phyloP scores from a whole-genome alignment of 345 rosid genomes.

The Melaleuca alternifolia region DNA sequence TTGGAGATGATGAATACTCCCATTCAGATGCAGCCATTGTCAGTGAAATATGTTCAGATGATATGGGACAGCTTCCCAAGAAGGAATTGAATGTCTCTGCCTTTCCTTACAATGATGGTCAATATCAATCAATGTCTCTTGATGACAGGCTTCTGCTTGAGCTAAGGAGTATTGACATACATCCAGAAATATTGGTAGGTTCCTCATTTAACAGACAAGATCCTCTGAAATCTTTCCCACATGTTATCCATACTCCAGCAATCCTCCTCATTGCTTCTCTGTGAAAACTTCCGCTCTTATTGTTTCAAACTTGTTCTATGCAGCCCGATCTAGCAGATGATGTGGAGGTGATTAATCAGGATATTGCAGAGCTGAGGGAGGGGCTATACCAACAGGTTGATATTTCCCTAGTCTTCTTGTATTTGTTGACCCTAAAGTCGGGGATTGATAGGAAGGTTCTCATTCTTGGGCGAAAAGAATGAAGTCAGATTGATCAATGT shows the following conservation, averaged over 20 bases:
- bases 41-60: conserved; percentile 58
- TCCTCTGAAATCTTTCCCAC: neutral
- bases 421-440: neutral
- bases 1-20: conserved; percentile 59
- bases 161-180: conserved; percentile 76
- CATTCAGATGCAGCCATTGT: conserved; percentile 49
- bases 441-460: neutral
- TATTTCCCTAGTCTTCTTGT: neutral
- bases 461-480: neutral
- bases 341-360: conserved; percentile 51
- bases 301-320: neutral
- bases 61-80: conserved; percentile 35
- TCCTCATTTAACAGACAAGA: neutral
- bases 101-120: conserved; percentile 40
- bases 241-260: neutral
- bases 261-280: neutral
- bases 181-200: conserved; percentile 74
- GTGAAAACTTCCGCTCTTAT: neutral
- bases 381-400: conserved; percentile 65
- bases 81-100: conserved; percentile 37
- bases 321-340: conserved; percentile 94
- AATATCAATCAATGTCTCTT: conserved; percentile 64
- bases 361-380: conserved; percentile 59
- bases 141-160: conserved; percentile 81
- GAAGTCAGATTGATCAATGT: neutral